Evolutionary conservation across 2,329 filamentous ascomycete species (phyloP), one percentile per base, ranked within the genome.

Genomic region (Colletotrichum cereale): DNA sequence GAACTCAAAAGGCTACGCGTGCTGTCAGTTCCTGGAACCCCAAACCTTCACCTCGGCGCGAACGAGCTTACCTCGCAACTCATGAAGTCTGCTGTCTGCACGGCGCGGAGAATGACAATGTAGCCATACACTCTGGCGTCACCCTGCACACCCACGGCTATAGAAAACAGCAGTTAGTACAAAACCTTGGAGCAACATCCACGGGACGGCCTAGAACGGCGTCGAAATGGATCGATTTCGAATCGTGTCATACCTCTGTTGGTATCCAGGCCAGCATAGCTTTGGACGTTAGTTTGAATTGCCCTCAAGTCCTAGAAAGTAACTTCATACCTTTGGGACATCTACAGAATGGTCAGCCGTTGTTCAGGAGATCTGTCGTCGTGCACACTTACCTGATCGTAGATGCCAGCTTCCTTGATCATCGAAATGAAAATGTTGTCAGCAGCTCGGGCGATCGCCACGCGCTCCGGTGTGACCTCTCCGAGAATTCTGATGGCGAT

Each of bases 401-500:
- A 96, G 29, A 95, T 81, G 14, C 92, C 93, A 0, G 91, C 91
- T 67, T 89, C 88, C 76, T 85, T 86, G 82, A 96, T 95, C 86
- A 91, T 90, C 73, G 87, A 86, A 75, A 95, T 94, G 83, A 93
- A 95, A 78, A 96, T 95, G 77, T 89, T 79, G 77, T 95, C 93
- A 1, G 93, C 93, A 79, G 92, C 85, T n/a, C 93, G 85, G 2
- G 90, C 93, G 74, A 97, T 96, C 66, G 90, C 89, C 21, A 97
- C 92, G 52, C 92, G 89, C 79, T 95, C 92, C 2, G 86, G 87
- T 1, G 93, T 97, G 18, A 97, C 91, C 76, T 97, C 95, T 44
- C 95, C 95, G 1, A 97, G 85, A 72, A 97, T 92, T 64, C 93
- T 88, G 75, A 96, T 93, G 18, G 89, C 94, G 72, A 97, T 90